These are phyloP conservation scores for Rutstroemia sydowiana DNA, from an alignment of 2,329 filamentous ascomycete genomes.

Conservation along the genomic window DNA sequence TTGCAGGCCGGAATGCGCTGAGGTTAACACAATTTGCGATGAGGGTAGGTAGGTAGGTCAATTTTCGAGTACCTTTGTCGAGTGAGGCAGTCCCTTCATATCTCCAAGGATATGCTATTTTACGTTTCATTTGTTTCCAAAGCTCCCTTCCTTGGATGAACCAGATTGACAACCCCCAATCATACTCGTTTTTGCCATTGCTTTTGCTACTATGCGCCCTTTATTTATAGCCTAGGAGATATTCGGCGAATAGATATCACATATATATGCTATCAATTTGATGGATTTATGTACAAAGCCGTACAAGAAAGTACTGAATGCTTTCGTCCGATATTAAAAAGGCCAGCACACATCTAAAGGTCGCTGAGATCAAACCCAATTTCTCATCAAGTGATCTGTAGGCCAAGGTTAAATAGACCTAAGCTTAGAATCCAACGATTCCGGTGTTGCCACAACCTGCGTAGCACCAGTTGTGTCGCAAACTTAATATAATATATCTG, in stretches of 20 bases:
- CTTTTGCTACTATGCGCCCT: neutral
- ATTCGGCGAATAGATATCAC: neutral
- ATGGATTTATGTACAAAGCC: neutral
- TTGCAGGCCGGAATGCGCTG: no score
- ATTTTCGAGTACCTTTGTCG: no score
- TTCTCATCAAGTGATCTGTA: neutral
- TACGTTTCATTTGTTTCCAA: no score
- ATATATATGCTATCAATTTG: neutral
- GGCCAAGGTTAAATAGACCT: neutral
- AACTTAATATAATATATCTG: neutral
- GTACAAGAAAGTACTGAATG: neutral
- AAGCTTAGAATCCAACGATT: neutral
- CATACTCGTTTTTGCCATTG: no score
- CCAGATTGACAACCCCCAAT: no score
- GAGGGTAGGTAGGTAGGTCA: no score
- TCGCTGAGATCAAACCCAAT: neutral
- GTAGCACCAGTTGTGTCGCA: neutral
- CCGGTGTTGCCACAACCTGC: neutral
- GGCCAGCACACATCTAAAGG: neutral
- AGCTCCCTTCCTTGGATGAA: no score
- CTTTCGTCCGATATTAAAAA: neutral
- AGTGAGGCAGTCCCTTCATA: no score
- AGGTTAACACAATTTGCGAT: no score
- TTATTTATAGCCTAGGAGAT: neutral
- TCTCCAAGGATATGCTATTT: no score